Base-by-base conservation (phyloP, 768 basidiomycete species). In the Hypsizygus marmoreus region DNA sequence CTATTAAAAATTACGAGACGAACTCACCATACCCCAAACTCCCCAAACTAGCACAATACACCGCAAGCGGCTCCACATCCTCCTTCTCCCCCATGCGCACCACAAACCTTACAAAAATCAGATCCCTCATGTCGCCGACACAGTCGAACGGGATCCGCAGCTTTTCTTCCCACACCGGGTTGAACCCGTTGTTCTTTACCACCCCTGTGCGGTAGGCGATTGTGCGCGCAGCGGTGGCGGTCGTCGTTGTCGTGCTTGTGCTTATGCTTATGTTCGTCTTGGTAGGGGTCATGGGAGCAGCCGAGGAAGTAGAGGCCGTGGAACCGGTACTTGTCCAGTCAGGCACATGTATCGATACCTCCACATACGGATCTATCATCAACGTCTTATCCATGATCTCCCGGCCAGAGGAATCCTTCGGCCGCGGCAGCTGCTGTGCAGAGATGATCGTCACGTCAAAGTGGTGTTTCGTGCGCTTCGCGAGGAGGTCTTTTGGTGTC, bases 161-260 rank as follows among this genome's bases (percentile, higher is more conserved):
- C 31, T 68, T 65, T 55, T 92, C 82, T 52, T 93, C 80, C 90
- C 94, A 97, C 4, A 82, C 71, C 0, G 95, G 95, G 63, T 97
- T 97, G 71, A 97, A 95, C 2, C 95, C 91, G 58, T 95, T 95
- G 61, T 89, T 86, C 65, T 85, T 86, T 47, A 95, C 84, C 2
- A 76, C 71, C n/a, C 66, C 65, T 11, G 93, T 95, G 46, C 79
- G 75, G 41, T 63, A 69, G 9, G 78, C 75, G 22, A 81, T 68
- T 6, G 76, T 76, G 40, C 74, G 67, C 35, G 74, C 73, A 0
- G 71, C 63, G 8, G 63, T 56, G 17, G 68, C 54, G 13, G 62
- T 46, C 11, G 55, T 49, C 13, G 58, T 45, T 9, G 42, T 52
- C 6, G n/a, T n/a, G n/a, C n/a, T n/a, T 47, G 39, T 4, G 45